Percentiles rank a stretch among this genome's conserved stretches.
phyloP scores from a whole-genome alignment of 441 rosid genomes.

The Francoa sonchifolia region DNA sequence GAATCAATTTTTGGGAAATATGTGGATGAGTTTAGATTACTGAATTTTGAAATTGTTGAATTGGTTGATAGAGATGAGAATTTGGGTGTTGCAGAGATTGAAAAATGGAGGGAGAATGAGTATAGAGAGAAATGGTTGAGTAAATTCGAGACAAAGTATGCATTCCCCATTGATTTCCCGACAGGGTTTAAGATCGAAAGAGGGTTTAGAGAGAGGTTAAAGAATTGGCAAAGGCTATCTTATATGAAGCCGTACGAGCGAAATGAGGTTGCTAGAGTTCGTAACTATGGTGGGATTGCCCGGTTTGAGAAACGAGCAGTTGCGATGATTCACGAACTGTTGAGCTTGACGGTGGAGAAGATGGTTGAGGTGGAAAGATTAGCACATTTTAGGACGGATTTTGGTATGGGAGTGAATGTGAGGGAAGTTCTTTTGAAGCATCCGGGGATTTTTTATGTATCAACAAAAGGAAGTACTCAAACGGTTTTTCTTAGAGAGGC shows the following conservation, averaged over 20 bases:
- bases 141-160: slow-evolving; percentile 32
- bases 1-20: slow-evolving; percentile 58
- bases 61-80: slow-evolving; percentile 47
- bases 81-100: slow-evolving; percentile 47
- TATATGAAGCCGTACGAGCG: slow-evolving; percentile 60
- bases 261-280: slow-evolving; percentile 26
- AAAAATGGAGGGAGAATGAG: slow-evolving; percentile 64
- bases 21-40: slow-evolving; percentile 46
- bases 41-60: slow-evolving; percentile 77
- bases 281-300: slow-evolving; percentile 32
- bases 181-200: slow-evolving; percentile 69
- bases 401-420: slow-evolving; percentile 58
- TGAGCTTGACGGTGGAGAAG: slow-evolving; percentile 72
- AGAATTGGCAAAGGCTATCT: slow-evolving; percentile 71
- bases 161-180: slow-evolving; percentile 57
- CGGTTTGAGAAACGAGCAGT: slow-evolving; percentile 63
- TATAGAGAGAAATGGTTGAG: slow-evolving; percentile 47
- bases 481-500: slow-evolving; percentile 81
- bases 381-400: slow-evolving; percentile 68
- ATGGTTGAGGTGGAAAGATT: slow-evolving; percentile 87
- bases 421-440: slow-evolving; percentile 82
- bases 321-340: slow-evolving; percentile 62
- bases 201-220: slow-evolving; percentile 55
- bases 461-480: slow-evolving; percentile 70
- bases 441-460: slow-evolving; percentile 71